Base-by-base conservation (phyloP, 139 green algal species). In the Ulvella scutata region DNA sequence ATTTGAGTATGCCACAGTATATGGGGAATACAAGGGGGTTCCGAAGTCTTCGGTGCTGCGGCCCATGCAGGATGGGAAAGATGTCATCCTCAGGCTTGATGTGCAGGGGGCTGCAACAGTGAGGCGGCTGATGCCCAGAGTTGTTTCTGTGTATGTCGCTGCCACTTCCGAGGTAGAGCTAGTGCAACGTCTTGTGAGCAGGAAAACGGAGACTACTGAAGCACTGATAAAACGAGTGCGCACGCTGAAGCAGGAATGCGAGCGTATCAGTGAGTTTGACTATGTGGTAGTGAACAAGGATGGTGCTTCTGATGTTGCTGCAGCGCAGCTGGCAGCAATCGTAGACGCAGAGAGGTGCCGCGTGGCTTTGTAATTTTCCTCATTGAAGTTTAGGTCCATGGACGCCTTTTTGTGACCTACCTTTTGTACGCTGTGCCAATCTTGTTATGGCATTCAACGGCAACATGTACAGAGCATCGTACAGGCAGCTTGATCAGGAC, bases 21-120 rank as follows among this genome's bases (percentile, higher is more conserved):
- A 98, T 75, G 94, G 94, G 26, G 91, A 98, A 33, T 97, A 97
- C 83, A 98, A 98, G 81, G 93, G 92, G 79, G 94, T 97, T 43
- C 91, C 90, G 3, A 82, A 75, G 0, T 20, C 28, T 29, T 81
- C 87, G 72, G 86, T 95, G 34, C 77, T 89, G 21, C 82, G 85
- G 6, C 88, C 89, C 4, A 76, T 97, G 74, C 74, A 38, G 3
- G 75, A 75, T 10, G 90, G 90, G 38, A 89, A 79, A 4, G 94
- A 98, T 76, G 92, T 97, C 28, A 86, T 97, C 38, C 81, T 98
- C 61, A 78, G 93, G 31, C 76, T 98, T n/a, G 93, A 98, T 77
- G 89, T 97, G 29, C 92, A 97, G 77, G 92, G 92, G 26, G 89
- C 92, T 10, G 87, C 86, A 13, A 96, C 90, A 3, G 79, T 97